phyloP scores from a whole-genome alignment of 192 early-diverging fungal species.

The Entophlyctis luteolus region DNA sequence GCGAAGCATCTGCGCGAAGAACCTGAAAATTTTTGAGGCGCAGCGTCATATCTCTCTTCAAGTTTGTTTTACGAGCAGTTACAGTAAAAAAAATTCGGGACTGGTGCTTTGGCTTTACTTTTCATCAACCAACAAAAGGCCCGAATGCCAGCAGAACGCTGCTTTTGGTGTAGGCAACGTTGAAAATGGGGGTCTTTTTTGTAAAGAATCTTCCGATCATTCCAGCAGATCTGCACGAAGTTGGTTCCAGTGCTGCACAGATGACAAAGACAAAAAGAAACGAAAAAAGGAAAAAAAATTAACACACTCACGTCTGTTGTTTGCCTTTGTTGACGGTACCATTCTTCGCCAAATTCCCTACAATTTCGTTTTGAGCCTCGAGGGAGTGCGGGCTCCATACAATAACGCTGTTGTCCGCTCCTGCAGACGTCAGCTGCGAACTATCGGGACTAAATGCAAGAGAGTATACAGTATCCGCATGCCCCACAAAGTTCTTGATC shows the following conservation, averaged over 20 bases:
- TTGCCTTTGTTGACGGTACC: constrained; percentile 25
- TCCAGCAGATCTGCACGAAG: constrained; percentile 9
- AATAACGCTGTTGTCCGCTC: constrained; percentile 84
- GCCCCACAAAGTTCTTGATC: constrained; percentile 82
- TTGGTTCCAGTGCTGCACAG: neutral
- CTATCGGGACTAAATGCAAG: constrained; percentile 82
- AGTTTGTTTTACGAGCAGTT: too few species aligned
- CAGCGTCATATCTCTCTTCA: neutral
- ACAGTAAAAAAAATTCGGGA: too few species aligned
- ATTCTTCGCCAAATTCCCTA: too few species aligned
- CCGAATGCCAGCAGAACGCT: constrained; percentile 86
- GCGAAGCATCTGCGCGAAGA: neutral
- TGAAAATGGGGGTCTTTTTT: constrained; percentile 87
- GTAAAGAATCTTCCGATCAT: constrained; percentile 73
- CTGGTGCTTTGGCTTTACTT: too few species aligned
- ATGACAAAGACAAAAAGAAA: constrained; percentile 1
- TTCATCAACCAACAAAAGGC: constrained; percentile 44
- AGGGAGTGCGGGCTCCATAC: constrained; percentile 81
- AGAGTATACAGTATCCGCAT: constrained; percentile 77
- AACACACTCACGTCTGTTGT: neutral
- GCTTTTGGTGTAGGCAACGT: constrained; percentile 74
- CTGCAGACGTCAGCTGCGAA: constrained; percentile 74
- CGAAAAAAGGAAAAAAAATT: neutral
- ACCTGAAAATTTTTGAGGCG: neutral
- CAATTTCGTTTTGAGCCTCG: neutral